These are phyloP conservation scores for Neurospora intermedia DNA, from an alignment of 495 filamentous ascomycete species.

Conservation along the genomic window DNA sequence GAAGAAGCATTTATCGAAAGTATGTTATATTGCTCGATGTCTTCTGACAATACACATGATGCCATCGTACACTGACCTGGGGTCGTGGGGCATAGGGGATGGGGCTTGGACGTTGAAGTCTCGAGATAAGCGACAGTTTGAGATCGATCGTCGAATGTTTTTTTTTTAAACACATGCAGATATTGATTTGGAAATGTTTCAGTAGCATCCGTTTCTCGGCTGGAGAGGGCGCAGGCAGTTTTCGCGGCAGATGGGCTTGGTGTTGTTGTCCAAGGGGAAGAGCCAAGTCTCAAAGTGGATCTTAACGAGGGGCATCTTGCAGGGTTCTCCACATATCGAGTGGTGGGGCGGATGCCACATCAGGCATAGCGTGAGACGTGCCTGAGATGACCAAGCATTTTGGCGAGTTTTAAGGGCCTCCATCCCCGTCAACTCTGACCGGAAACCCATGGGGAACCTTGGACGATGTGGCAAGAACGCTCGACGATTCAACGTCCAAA, in stretches of 20 bases:
- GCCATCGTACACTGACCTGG: background rate
- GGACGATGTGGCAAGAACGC: background rate
- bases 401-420: slow-evolving; percentile 30
- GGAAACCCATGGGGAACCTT: slow-evolving; percentile 25
- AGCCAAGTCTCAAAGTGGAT: background rate
- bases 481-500: background rate
- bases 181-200: background rate
- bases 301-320: background rate
- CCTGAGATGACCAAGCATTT: slow-evolving; percentile 28
- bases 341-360: slow-evolving; percentile 12
- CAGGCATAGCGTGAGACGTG: slow-evolving; percentile 26
- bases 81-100: background rate
- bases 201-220: background rate
- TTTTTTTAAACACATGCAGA: background rate
- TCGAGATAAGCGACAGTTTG: background rate
- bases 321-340: slow-evolving; percentile 4
- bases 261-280: background rate
- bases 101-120: background rate
- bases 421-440: slow-evolving; percentile 13
- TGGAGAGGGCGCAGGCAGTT: background rate
- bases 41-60: background rate
- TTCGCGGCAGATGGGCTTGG: background rate
- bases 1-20: background rate
- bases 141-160: background rate
- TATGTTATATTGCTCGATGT: no score